Evolutionary conservation across 73 alveolate genomes (phyloP).

Genomic region (Symbiodinium pilosum): DNA sequence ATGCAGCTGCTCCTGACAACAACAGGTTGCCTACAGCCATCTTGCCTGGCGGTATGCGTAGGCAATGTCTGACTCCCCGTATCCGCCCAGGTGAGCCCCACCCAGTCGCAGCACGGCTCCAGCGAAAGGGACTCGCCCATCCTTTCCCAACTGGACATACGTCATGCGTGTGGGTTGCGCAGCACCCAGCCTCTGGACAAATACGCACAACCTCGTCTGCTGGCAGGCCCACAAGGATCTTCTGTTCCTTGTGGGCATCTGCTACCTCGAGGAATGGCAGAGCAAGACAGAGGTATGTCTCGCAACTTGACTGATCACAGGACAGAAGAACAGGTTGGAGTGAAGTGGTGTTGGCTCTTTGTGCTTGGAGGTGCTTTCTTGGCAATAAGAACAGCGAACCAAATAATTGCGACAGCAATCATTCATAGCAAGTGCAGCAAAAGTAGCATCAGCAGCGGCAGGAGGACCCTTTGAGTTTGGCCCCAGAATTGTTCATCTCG

Average conservation of each 20-base stretch:
- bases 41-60: conserved; percentile 83
- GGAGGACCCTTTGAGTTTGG: too few relatives aligned
- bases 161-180: neutral
- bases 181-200: conserved; percentile 60
- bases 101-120: conserved; percentile 91
- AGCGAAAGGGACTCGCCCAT: conserved; percentile 74
- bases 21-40: neutral
- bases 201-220: conserved; percentile 84
- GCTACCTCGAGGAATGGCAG: conserved; percentile 49
- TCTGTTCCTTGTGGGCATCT: conserved; percentile 94
- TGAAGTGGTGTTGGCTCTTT: too few relatives aligned
- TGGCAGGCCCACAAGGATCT: conserved; percentile 80
- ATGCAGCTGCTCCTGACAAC: neutral
- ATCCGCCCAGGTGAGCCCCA: conserved; percentile 92
- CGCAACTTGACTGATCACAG: too few relatives aligned
- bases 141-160: neutral
- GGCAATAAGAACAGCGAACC: too few relatives aligned
- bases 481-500: too few relatives aligned
- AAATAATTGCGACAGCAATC: too few relatives aligned
- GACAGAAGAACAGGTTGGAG: too few relatives aligned
- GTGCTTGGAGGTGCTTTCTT: too few relatives aligned
- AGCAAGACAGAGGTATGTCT: too few relatives aligned
- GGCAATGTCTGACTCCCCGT: conserved; percentile 86
- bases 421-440: too few relatives aligned
- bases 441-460: too few relatives aligned